Evolutionary conservation across 2,329 filamentous ascomycete species (phyloP), one percentile per base, ranked within the genome.

Genomic region (Coniella lustricola): DNA sequence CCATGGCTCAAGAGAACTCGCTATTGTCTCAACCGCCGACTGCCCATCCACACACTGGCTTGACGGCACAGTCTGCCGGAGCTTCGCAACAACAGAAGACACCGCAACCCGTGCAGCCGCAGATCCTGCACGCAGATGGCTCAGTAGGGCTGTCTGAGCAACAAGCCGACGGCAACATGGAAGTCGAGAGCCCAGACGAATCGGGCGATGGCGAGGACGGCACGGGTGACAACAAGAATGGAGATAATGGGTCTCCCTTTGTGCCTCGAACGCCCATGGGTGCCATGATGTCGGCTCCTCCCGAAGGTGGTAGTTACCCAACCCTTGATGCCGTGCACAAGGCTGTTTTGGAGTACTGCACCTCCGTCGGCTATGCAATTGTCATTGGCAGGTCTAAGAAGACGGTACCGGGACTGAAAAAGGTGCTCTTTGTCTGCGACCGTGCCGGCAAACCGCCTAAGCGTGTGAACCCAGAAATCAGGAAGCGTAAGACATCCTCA

Each of bases 361-460:
- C 80, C 0, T 81, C 79, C 14, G 80, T 84, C 37, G 81, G 81
- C 40, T 84, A 84, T 61, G 81, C 81, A 7, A 81, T 84, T 44
- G 81, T 84, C 52, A 84, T 84, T 60, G 81, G 81, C 2, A 71
- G 81, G 32, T 84, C 81, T 0, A 84, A 84, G 61, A 84, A 84
- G 67, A 82, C 79, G 1, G 80, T 84, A 1, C 77, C 80, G 7
- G 81, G 81, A 1, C 58, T 84, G 53, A 84, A 84, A 60, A 84
- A 84, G 62, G 81, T 84, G 13, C 68, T 84, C 10, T 80, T 84
- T 53, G 81, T 84, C 16, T 84, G 81, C 58, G 81, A 84, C 58
- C 73, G 80, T 48, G 80, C 80, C 3, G 81, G 81, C 36, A 81
- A 81, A 56, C 78, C 78, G 2, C 78, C 78, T 3, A 77, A 70